Base-by-base conservation (phyloP, 805 yeast genomes). In the Wilhelminamyces savonicus region DNA sequence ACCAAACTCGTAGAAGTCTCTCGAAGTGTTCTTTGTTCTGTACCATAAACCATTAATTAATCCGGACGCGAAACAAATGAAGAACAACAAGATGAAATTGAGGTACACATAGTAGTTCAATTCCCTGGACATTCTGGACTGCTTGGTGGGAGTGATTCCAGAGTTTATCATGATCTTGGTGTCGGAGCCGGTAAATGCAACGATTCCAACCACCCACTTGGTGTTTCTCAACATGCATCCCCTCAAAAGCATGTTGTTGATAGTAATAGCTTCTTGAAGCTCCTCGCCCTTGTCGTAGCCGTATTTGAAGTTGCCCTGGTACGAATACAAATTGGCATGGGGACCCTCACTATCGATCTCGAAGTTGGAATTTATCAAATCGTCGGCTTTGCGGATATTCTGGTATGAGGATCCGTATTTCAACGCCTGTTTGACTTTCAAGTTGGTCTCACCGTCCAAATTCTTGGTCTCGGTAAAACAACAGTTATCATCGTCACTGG, bases 291-390 rank as follows among this genome's bases (percentile, higher is more conserved):
- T 30, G 9, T 21, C 12, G 9, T 19, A 24, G 16, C 32, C 34
- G 35, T 59, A 60, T 13, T 31, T 38, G 17, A 80, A 46, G 42
- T 77, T 79, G 40, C 92, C 94, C 50, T 81, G 83, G 46, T 82
- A 83, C 24, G 78, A 69, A 52, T 83, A 83, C 40, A 83, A 60
- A 48, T 81, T 82, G 1, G 87, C 71, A 52, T 82, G 86, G 11
- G 94, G 94, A 6, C 87, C 90, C 57, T 83, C 92, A 60, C 82
- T 73, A 41, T 82, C 85, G n/a, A 82, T 57, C 72, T 80, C 73
- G 42, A 81, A 81, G 39, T 66, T 67, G 30, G 74, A 58, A 19
- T 40, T 29, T 23, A 49, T 41, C 25, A 62, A 44, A 35, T 63
- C 67, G 32, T 59, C 63, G 5, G 69, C 69, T 23, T 48, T 45